Evolutionary conservation across 352 stramenopile genomes (phyloP).

Genomic region (Globisporangium canariense): DNA sequence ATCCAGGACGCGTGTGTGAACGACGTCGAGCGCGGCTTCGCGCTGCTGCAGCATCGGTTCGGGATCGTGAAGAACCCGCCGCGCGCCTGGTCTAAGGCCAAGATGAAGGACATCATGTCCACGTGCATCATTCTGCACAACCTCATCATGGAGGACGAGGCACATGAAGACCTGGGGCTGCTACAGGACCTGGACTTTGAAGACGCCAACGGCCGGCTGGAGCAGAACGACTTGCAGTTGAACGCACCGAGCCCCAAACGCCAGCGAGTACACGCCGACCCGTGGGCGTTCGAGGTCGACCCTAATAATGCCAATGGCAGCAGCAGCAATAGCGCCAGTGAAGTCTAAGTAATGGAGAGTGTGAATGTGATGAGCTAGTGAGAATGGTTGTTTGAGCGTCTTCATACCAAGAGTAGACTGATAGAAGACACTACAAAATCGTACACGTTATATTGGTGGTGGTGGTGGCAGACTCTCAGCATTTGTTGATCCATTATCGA

Average conservation of each 20-base stretch:
- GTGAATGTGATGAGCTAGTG: too few relatives aligned
- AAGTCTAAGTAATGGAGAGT: neutral
- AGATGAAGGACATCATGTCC: conserved; percentile 1
- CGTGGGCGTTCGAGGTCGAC: neutral
- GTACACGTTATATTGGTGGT: conserved; percentile 1
- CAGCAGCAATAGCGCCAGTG: neutral
- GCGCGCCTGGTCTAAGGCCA: neutral
- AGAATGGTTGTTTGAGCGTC: too few relatives aligned
- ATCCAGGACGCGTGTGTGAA: conserved; percentile 1
- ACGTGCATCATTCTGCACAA: neutral
- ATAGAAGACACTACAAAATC: neutral
- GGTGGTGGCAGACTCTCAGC: neutral
- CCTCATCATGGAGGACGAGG: neutral
- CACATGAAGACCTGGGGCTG: neutral
- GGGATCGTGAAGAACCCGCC: neutral
- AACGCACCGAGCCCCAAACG: neutral
- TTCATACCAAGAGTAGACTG: neutral
- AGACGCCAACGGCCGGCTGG: neutral
- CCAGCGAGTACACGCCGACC: neutral
- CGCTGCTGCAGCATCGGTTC: neutral
- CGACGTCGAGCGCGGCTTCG: conserved; percentile 1
- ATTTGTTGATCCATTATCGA: conserved; percentile 5
- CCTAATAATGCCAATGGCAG: neutral
- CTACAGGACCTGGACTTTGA: neutral
- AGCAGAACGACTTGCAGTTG: neutral